Evolutionary conservation across 2,329 filamentous ascomycete species (phyloP).

Genomic region (Claviceps maximensis): DNA sequence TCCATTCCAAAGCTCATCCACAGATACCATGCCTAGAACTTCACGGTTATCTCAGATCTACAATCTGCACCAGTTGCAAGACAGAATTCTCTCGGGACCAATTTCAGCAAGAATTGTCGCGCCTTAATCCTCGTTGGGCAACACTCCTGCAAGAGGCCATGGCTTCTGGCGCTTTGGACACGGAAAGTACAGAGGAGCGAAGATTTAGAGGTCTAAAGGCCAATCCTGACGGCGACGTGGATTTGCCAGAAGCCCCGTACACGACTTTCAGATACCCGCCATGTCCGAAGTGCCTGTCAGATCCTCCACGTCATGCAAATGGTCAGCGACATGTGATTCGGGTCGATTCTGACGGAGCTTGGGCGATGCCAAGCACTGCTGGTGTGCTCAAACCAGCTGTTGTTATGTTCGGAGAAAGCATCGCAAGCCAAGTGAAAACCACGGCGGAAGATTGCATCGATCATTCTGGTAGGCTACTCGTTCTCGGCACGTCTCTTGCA

Average conservation of each 20-base stretch:
- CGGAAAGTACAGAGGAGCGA: slow-evolving; percentile 61
- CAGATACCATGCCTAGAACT: slow-evolving; percentile 65
- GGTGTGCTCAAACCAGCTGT: slow-evolving; percentile 88
- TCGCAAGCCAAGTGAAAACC: slow-evolving; percentile 52
- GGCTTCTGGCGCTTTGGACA: slow-evolving; percentile 60
- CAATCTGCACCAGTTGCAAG: slow-evolving; percentile 69
- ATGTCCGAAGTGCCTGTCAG: slow-evolving; percentile 64
- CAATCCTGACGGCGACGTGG: slow-evolving; percentile 91
- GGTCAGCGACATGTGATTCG: slow-evolving; percentile 46
- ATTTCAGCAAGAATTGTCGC: slow-evolving; percentile 65
- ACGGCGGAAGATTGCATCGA: slow-evolving; percentile 73
- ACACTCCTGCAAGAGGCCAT: slow-evolving; percentile 61
- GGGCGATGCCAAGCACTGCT: slow-evolving; percentile 49
- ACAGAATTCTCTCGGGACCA: slow-evolving; percentile 54
- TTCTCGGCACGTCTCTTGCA: slow-evolving; percentile 80
- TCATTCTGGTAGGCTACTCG: slow-evolving; percentile 57
- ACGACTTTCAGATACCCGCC: slow-evolving; percentile 82
- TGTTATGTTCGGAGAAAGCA: slow-evolving; percentile 92
- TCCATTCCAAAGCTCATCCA: slow-evolving; percentile 70
- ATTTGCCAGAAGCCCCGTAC: slow-evolving; percentile 77
- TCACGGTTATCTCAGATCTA: slow-evolving; percentile 75
- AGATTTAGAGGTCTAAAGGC: slow-evolving; percentile 58
- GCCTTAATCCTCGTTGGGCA: slow-evolving; percentile 78
- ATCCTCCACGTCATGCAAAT: slow-evolving; percentile 43
- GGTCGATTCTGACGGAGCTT: slow-evolving; percentile 70